Percentiles rank a stretch among this genome's conserved stretches.
These are phyloP conservation scores for Sclerotinia nivalis DNA, from an alignment of 2,329 filamentous ascomycete species.

Conservation along the genomic window DNA sequence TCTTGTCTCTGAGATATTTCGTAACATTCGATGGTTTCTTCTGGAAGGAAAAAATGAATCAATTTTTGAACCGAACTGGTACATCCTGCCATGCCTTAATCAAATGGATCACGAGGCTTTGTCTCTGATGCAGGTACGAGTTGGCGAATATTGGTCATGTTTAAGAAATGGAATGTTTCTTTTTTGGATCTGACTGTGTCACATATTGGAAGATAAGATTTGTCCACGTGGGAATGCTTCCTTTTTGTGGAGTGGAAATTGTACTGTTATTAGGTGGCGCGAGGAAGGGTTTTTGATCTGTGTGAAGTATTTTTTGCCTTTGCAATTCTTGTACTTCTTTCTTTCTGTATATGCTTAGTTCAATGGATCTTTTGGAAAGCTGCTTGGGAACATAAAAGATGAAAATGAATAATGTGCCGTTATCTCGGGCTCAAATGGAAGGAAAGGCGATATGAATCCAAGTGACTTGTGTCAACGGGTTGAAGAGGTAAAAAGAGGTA, in stretches of 20 bases:
- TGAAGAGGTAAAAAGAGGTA: neutral
- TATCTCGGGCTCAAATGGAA: neutral
- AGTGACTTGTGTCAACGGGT: neutral
- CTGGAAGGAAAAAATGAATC: conserved; percentile 6
- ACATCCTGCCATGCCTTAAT: neutral
- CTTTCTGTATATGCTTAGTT: neutral
- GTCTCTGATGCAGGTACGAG: conserved; percentile 8
- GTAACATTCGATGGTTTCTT: conserved; percentile 1
- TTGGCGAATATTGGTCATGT: conserved; percentile 10
- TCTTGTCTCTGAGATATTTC: neutral
- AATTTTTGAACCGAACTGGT: neutral
- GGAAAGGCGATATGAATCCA: neutral
- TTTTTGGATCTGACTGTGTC: conserved; percentile 5
- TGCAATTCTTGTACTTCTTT: neutral
- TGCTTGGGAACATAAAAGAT: neutral
- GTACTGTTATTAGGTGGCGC: neutral
- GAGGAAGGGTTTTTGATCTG: neutral
- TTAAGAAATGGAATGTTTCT: conserved; percentile 1
- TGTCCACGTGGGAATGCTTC: conserved; percentile 6
- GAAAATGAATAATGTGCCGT: neutral
- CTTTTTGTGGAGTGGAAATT: conserved; percentile 5
- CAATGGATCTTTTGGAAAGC: neutral
- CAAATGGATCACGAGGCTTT: neutral
- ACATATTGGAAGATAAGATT: neutral
- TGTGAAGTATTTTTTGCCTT: neutral